Evolutionary conservation across 2,329 filamentous ascomycete species (phyloP), one percentile per base, ranked within the genome.

Genomic region (Lasiodiplodia hormozganensis): DNA sequence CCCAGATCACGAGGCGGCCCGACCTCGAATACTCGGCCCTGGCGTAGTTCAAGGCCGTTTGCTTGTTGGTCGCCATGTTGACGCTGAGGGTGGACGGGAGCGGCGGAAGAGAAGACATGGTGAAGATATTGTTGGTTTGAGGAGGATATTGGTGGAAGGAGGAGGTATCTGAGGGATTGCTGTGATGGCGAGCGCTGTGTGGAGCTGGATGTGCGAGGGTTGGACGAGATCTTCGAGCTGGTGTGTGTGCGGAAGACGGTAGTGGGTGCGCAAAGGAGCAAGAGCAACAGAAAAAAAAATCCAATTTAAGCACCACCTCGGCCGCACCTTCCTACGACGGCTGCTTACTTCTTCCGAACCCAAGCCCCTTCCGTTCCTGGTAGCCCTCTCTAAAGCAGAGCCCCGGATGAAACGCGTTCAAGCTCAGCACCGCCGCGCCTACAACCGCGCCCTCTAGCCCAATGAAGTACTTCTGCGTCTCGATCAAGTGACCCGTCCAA

Each of bases 401-500:
- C 3, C 75, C 76, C 4, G 79, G 79, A 68, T 80, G 78, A 31
- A 77, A 80, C 4, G 72, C 34, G 65, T 79, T 80, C 68, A 81
- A 58, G 6, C 73, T 70, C n/a, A 80, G 40, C 4, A 79, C 75
- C 0, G 74, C 77, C 12, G 72, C 74, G 16, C 75, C 70, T 7
- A 80, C 71, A 53, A 79, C 72, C 16, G 75, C 76, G 18, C 78
- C 77, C 69, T 81, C 79, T 2, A 81, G 71, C 12, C 77, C 79
- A 67, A 80, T 77, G 43, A 81, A 80, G 65, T 80, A 80, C 36
- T 71, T 75, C 68, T 81, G 76, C 23, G 75, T 79, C 58, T 73
- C 73, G 75, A 90, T 89, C 72, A 92, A 76, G 25, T 82, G 77
- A 0, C 89, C 89, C 3, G 74, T 77, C 86, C 88, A 93, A 1